Percentiles rank a stretch among this genome's conserved stretches.
phyloP scores from a whole-genome alignment of 73 alveolate genomes.

The Tetrahymena thermophila region DNA sequence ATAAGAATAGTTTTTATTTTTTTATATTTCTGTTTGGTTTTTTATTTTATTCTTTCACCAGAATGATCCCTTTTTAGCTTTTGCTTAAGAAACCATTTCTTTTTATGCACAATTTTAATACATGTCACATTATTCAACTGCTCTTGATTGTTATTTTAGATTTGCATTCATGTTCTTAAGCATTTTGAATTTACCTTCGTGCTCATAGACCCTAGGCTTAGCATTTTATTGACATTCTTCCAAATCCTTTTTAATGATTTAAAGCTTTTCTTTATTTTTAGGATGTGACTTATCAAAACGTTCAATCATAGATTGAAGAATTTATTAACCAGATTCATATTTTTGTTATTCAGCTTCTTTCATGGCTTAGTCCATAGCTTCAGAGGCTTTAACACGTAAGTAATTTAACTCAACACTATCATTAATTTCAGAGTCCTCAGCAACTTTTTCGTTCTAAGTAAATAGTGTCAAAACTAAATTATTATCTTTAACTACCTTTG shows the following conservation, averaged over 20 bases:
- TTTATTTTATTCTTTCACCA: not conserved
- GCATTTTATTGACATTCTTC: not conserved
- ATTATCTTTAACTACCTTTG: not conserved
- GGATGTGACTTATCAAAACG: not conserved
- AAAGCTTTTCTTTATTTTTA: not conserved
- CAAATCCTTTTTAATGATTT: not conserved
- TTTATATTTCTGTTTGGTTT: too few species aligned
- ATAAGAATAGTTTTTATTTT: too few species aligned
- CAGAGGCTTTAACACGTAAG: constrained; percentile 41
- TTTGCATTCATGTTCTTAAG: not conserved
- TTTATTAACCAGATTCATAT: not conserved
- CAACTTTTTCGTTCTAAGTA: not conserved
- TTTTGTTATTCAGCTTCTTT: not conserved
- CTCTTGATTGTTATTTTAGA: not conserved
- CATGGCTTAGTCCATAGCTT: constrained; percentile 33
- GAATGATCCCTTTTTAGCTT: too few species aligned
- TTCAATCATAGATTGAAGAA: not conserved
- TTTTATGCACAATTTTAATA: not conserved
- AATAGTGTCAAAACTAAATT: too few species aligned
- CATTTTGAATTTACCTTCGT: not conserved
- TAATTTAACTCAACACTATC: constrained; percentile 5
- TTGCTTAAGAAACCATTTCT: too few species aligned
- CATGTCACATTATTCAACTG: not conserved
- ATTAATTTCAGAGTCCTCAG: too few species aligned
- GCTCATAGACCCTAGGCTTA: not conserved